phyloP scores from a whole-genome alignment of 2,329 filamentous ascomycete species.

The Torrubiellomyces zombiae region DNA sequence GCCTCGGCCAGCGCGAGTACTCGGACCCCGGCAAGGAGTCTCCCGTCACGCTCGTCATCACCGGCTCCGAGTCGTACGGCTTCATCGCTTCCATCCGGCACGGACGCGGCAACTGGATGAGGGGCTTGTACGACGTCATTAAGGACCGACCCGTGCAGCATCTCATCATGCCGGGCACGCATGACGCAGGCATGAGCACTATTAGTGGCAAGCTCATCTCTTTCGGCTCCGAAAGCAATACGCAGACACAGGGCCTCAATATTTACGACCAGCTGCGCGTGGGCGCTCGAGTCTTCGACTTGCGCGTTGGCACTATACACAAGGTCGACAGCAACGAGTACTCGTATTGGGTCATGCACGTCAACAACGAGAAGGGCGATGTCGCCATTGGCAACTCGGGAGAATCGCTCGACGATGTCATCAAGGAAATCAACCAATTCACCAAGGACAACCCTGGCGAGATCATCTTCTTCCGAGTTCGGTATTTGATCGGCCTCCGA shows the following conservation, averaged over 20 bases:
- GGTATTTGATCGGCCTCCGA: conserved; percentile 23
- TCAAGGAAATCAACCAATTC: conserved; percentile 27
- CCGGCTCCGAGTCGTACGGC: conserved; percentile 16
- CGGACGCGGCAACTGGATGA: conserved; percentile 16
- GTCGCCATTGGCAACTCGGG: conserved; percentile 28
- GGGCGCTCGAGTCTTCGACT: conserved; percentile 30
- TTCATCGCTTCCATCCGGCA: conserved; percentile 14
- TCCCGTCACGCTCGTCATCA: conserved; percentile 17
- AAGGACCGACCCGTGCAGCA: conserved; percentile 23
- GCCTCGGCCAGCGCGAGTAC: conserved; percentile 17
- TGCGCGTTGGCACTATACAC: conserved; percentile 21
- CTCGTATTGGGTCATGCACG: conserved; percentile 24
- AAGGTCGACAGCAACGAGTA: conserved; percentile 5
- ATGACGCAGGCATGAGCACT: conserved; percentile 30
- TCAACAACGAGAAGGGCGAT: conserved; percentile 16
- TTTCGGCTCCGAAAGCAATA: conserved; percentile 22
- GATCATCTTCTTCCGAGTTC: conserved; percentile 28
- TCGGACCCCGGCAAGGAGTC: conserved; percentile 13
- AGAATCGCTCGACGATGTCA: conserved; percentile 23
- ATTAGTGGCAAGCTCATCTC: conserved; percentile 18
- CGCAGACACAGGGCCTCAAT: conserved; percentile 26
- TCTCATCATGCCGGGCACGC: conserved; percentile 29
- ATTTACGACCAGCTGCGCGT: conserved; percentile 27
- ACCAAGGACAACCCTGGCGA: conserved; percentile 24
- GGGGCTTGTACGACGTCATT: conserved; percentile 14